phyloP scores from a whole-genome alignment of 305 asterid genomes.

The Rubia tinctorum region DNA sequence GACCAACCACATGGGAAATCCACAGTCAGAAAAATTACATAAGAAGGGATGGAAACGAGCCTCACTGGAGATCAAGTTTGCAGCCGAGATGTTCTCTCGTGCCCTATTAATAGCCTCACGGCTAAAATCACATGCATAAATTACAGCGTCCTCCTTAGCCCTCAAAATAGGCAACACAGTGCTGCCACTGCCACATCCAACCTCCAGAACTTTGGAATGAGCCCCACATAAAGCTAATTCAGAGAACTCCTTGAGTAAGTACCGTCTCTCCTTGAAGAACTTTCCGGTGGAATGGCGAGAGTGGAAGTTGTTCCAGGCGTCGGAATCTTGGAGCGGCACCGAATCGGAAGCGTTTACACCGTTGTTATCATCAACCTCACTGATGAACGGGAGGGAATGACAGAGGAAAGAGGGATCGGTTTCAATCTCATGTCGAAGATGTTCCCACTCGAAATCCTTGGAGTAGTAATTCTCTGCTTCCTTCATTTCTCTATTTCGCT shows the following conservation, averaged over 20 bases:
- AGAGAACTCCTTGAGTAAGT: slow-evolving; percentile 77
- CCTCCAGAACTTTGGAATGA: slow-evolving; percentile 66
- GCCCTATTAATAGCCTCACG: slow-evolving; percentile 79
- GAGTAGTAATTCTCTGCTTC: slow-evolving; percentile 57
- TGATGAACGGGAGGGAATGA: slow-evolving; percentile 52
- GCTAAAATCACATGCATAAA: slow-evolving; percentile 91
- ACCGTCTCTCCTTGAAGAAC: slow-evolving; percentile 93
- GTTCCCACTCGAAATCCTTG: slow-evolving; percentile 85
- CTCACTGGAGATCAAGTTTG: slow-evolving; percentile 37
- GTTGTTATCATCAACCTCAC: not conserved
- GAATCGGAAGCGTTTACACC: not conserved
- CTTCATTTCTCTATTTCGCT: slow-evolving; percentile 10
- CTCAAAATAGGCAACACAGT: slow-evolving; percentile 68
- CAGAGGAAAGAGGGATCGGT: slow-evolving; percentile 46
- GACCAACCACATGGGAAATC: slow-evolving; percentile 73
- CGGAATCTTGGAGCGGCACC: slow-evolving; percentile 35
- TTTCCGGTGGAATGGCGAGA: slow-evolving; percentile 87
- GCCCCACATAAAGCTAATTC: slow-evolving; percentile 65
- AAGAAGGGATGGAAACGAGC: slow-evolving; percentile 58
- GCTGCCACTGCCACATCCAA: slow-evolving; percentile 94
- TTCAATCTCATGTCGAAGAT: slow-evolving; percentile 57
- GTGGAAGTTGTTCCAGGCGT: slow-evolving; percentile 83
- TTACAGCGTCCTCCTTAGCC: slow-evolving; percentile 45
- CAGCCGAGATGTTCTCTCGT: slow-evolving; percentile 51
- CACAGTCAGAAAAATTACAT: slow-evolving; percentile 61